Percentiles rank a stretch among this genome's conserved stretches.
Evolutionary conservation across 331 rosid species (phyloP).

Genomic region (Prunus yedoensis): DNA sequence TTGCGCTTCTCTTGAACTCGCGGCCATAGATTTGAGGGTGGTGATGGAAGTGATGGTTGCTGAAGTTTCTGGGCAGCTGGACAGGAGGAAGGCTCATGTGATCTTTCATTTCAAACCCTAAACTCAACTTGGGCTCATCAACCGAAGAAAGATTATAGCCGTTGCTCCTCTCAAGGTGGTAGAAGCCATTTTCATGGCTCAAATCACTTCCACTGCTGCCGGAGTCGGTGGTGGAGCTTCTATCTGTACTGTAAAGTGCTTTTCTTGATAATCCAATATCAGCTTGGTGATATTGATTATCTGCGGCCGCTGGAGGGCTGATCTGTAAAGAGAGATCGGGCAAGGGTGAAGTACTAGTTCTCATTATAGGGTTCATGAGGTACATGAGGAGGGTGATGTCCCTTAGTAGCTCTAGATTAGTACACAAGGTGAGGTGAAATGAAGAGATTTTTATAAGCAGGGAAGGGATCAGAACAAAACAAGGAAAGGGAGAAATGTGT

Average conservation of each 20-base stretch:
- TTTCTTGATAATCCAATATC: constrained; percentile 29
- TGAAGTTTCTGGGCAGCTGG: constrained; percentile 30
- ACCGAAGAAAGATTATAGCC: constrained; percentile 7
- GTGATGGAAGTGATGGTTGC: constrained; percentile 19
- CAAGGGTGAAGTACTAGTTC: constrained; percentile 30
- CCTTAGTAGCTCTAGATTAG: too few relatives aligned
- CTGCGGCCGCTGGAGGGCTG: constrained; percentile 48
- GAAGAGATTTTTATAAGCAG: constrained; percentile 7
- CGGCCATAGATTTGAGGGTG: constrained; percentile 65
- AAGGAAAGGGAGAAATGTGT: neutral
- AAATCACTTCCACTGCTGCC: constrained; percentile 78
- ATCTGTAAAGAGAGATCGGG: constrained; percentile 83
- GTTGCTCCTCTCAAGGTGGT: constrained; percentile 16
- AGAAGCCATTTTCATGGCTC: constrained; percentile 59
- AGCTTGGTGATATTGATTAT: constrained; percentile 18
- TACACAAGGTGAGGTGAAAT: constrained; percentile 11
- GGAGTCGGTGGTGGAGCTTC: constrained; percentile 64
- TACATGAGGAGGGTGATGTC: constrained; percentile 17
- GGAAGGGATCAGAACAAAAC: constrained; percentile 11
- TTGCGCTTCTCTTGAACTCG: constrained; percentile 56
- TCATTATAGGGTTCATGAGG: constrained; percentile 34
- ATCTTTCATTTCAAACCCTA: constrained; percentile 41
- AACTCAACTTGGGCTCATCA: constrained; percentile 45
- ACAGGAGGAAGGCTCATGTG: constrained; percentile 22
- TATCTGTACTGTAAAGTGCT: constrained; percentile 29